A percentile compares a stretch with the other conserved stretches of the same genome.
Conservation (phyloP, 1,284 basidiomycete genomes). For the Moniliophthora roreri region DNA sequence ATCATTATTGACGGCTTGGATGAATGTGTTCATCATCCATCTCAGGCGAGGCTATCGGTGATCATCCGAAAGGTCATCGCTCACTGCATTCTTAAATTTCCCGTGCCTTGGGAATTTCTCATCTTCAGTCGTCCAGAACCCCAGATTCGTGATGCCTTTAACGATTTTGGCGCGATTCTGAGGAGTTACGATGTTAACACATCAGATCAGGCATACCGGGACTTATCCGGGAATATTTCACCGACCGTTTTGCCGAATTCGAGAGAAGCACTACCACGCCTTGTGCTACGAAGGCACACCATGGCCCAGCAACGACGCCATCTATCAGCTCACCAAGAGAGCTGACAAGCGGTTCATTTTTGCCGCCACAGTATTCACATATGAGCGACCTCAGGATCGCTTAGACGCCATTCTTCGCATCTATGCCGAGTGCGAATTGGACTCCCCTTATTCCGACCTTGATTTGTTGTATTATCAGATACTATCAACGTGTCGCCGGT, state of each 20-base stretch:
- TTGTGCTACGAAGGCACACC: no score
- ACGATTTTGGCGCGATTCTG: not conserved
- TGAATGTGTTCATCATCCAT: no score
- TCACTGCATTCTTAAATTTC: no score
- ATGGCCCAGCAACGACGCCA: not conserved
- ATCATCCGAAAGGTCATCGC: no score
- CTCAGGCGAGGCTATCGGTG: no score
- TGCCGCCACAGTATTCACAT: not conserved
- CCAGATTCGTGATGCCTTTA: not conserved
- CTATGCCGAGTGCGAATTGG: not conserved
- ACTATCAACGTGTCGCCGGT: not conserved
- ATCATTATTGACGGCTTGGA: no score
- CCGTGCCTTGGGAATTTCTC: not conserved
- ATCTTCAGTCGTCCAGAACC: conserved; percentile 2
- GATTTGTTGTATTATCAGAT: conserved; percentile 1
- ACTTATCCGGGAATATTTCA: not conserved
- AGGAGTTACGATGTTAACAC: not conserved
- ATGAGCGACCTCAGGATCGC: not conserved
- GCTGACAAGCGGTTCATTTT: not conserved
- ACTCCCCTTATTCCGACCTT: not conserved
- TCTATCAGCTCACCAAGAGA: not conserved
- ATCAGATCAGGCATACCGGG: not conserved
- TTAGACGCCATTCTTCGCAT: not conserved
- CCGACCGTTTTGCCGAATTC: not conserved
- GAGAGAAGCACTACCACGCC: not conserved